phyloP scores from a whole-genome alignment of 2,329 filamentous ascomycete species.

The Hymenoscyphus occultus region DNA sequence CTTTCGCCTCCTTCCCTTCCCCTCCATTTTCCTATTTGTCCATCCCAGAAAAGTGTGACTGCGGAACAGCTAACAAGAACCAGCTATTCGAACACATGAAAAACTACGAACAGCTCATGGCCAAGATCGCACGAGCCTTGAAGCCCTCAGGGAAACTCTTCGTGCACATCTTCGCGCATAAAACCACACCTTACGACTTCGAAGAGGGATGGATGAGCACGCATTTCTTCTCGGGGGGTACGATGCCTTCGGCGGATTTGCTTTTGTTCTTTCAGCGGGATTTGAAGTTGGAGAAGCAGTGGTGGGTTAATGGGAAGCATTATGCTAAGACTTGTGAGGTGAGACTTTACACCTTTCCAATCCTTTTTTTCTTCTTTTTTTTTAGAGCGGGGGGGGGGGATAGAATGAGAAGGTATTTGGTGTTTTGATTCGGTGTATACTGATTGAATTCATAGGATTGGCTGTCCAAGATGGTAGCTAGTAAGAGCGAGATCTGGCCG shows the following conservation, averaged over 20 bases:
- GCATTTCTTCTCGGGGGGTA: slow-evolving; percentile 71
- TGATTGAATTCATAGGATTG: slow-evolving; percentile 47
- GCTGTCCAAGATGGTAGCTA: slow-evolving; percentile 57
- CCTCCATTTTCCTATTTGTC: too few relatives aligned
- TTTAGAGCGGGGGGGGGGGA: too few relatives aligned
- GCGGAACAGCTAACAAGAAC: slow-evolving; percentile 11
- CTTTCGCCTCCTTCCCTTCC: neutral
- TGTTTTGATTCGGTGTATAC: neutral
- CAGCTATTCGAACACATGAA: slow-evolving; percentile 76
- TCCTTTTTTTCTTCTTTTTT: too few relatives aligned
- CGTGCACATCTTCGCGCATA: slow-evolving; percentile 66
- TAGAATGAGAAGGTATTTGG: neutral
- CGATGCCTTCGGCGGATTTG: slow-evolving; percentile 67
- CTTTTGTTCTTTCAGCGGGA: slow-evolving; percentile 65
- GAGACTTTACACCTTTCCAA: neutral
- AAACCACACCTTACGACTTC: slow-evolving; percentile 65
- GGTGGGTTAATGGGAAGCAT: slow-evolving; percentile 68
- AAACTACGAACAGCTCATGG: slow-evolving; percentile 66
- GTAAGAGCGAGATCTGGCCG: slow-evolving; percentile 60
- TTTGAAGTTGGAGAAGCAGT: slow-evolving; percentile 58
- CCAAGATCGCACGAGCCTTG: slow-evolving; percentile 58
- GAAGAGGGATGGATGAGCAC: slow-evolving; percentile 72
- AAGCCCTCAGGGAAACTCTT: slow-evolving; percentile 65
- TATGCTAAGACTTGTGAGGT: slow-evolving; percentile 70
- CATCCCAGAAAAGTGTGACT: slow-evolving; percentile 6